Percentiles rank a stretch among this genome's conserved stretches.
Conservation (phyloP, 345 rosid species). For the Erodium maritimum region DNA sequence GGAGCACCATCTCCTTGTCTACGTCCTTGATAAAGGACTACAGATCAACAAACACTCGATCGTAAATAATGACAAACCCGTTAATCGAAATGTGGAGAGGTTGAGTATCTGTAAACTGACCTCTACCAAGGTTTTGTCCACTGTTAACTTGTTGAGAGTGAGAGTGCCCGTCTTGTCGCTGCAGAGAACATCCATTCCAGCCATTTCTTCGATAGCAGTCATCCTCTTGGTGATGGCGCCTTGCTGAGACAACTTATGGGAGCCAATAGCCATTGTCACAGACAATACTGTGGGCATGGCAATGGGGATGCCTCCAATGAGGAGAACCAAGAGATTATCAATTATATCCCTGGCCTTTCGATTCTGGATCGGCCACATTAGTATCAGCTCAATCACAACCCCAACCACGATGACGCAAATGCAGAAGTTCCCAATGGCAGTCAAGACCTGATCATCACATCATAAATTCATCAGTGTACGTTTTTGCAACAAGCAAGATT, state of each 20-base stretch:
- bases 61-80: no score
- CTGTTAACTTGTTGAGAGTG: constrained; percentile 32
- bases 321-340: constrained; percentile 40
- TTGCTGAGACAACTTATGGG: constrained; percentile 30
- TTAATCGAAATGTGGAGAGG: no score
- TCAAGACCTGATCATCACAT: constrained; percentile 22
- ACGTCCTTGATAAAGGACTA: no score
- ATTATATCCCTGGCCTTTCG: constrained; percentile 49
- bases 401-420: constrained; percentile 31
- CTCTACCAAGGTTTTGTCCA: constrained; percentile 33
- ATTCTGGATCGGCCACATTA: constrained; percentile 21
- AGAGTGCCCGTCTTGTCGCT: constrained; percentile 34
- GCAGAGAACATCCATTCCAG: constrained; percentile 37
- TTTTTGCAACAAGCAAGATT: no score
- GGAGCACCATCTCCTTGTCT: constrained; percentile 24
- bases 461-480: constrained; percentile 1
- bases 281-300: constrained; percentile 67
- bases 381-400: constrained; percentile 24
- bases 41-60: no score
- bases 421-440: constrained; percentile 32
- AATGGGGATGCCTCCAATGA: constrained; percentile 65
- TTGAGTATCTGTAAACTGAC: no score
- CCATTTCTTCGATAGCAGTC: constrained; percentile 42
- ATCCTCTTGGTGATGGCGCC: constrained; percentile 34
- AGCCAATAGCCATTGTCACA: constrained; percentile 36